Base-by-base conservation (phyloP, 2,329 filamentous ascomycete species). In the Colletotrichum kahawae region DNA sequence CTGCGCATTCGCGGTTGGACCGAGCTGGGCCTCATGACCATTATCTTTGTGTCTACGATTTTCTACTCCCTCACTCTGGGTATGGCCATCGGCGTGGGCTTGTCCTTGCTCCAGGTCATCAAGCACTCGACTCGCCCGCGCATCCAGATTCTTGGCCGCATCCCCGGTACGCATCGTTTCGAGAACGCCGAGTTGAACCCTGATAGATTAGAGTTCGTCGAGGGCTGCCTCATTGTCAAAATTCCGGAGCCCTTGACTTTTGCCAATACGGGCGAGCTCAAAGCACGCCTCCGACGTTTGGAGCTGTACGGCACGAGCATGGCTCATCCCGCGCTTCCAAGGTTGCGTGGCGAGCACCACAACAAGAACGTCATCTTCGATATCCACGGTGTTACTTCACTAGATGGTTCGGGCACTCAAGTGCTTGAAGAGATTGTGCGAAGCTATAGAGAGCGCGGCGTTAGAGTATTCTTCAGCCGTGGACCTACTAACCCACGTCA, bases 181-280 rank as follows among this genome's bases (percentile, higher is more conserved):
- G 95, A 96, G 77, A 98, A 97, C 79, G 95, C 96, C 2, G 96
- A 93, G 79, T 87, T 93, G 1, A 91, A 94, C 71, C 90, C 93
- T 0, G 92, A 93, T 59, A 89, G 90, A 33, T 88, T 98, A 4
- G 96, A 98, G 82, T 96, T 98, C 80, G 90, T 98, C 68, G 96
- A 98, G 78, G 95, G 96, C 18, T 97, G 95, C 76, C 87, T 99
- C 12, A 98, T 99, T 75, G 95, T 98, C 80, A 98, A 98, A 87
- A 98, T 99, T 70, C 96, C 97, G 0, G 97, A 99, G 82, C 97
- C 97, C 0, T 87, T 99, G 66, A 98, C 96, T 0, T 99, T 99
- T 83, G 96, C 96, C 81, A 99, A 99, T 83, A 98, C 97, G 0
- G 97, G 96, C 62, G 95, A 97, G 79, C 87, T 99, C 59, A 98